Percentiles rank a stretch among this genome's conserved stretches.
These are phyloP conservation scores for Macroventuria anomochaeta DNA, from an alignment of 2,329 filamentous ascomycete species.

Conservation along the genomic window DNA sequence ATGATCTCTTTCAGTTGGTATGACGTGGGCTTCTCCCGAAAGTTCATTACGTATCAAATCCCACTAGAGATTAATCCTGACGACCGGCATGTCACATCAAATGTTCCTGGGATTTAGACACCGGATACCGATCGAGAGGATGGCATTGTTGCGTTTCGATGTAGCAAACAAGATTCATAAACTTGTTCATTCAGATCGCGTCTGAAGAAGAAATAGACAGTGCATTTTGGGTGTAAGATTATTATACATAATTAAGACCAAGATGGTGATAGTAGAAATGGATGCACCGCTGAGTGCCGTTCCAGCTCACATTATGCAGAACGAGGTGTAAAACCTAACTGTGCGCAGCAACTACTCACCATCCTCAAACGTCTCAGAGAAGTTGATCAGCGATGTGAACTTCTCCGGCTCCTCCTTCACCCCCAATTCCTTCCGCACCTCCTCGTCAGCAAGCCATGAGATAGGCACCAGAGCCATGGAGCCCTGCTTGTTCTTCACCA, in stretches of 20 bases:
- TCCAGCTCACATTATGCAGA: not conserved
- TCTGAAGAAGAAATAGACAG: not conserved
- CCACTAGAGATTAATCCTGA: too few relatives aligned
- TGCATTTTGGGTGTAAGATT: not conserved
- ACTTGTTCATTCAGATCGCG: not conserved
- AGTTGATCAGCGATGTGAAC: conserved; percentile 38
- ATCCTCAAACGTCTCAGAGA: conserved; percentile 36
- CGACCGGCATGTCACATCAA: too few relatives aligned
- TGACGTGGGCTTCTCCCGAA: too few relatives aligned
- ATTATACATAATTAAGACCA: not conserved
- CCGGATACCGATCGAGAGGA: too few relatives aligned
- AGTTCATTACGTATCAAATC: too few relatives aligned
- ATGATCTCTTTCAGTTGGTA: too few relatives aligned
- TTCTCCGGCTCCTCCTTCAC: conserved; percentile 21
- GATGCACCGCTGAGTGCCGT: not conserved
- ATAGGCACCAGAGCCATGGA: conserved; percentile 35
- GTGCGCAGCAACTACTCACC: conserved; percentile 15
- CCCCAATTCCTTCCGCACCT: conserved; percentile 15
- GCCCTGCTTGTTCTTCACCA: conserved; percentile 26
- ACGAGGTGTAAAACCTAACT: not conserved
- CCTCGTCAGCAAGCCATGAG: conserved; percentile 31
- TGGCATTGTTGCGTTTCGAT: too few relatives aligned
- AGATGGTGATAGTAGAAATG: not conserved
- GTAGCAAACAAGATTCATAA: too few relatives aligned
- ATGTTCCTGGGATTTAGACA: too few relatives aligned